Evolutionary conservation across 768 basidiomycete species (phyloP).

Genomic region (Obba rivulosa): DNA sequence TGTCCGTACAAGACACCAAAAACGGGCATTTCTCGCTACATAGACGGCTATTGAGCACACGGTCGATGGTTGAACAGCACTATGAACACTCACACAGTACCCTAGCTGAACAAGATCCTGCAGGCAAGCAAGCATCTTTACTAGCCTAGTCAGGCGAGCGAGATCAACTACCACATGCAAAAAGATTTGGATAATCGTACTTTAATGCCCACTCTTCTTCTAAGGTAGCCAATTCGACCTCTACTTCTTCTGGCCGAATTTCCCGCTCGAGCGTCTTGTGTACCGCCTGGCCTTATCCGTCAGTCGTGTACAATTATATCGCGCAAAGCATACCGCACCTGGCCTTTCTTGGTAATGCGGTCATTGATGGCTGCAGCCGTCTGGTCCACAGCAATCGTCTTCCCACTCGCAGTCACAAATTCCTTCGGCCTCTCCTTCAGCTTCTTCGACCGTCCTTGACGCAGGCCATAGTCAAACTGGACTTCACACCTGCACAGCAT

Average conservation of each 20-base stretch:
- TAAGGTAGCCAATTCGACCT: conserved; percentile 42
- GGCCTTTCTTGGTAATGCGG: conserved; percentile 49
- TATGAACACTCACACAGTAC: conserved; percentile 42
- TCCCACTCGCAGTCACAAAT: conserved; percentile 55
- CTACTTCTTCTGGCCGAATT: conserved; percentile 50
- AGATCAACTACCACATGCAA: background rate
- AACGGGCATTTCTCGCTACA: conserved; percentile 78
- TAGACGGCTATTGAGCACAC: too few species aligned
- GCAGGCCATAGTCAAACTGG: conserved; percentile 71
- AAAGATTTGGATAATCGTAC: conserved; percentile 27
- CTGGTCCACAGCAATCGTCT: conserved; percentile 50
- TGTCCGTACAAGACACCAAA: conserved; percentile 67
- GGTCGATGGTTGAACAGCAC: background rate
- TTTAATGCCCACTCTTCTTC: conserved; percentile 81
- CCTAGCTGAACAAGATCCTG: conserved; percentile 43
- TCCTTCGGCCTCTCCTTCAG: conserved; percentile 46
- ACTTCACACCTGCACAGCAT: conserved; percentile 61
- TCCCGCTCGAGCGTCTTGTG: conserved; percentile 78
- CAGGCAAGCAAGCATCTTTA: conserved; percentile 70
- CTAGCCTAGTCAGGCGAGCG: conserved; percentile 40
- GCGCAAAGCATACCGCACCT: conserved; percentile 8
- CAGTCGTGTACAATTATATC: background rate
- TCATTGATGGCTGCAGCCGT: conserved; percentile 52
- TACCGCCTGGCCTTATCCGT: conserved; percentile 36
- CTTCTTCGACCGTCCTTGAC: conserved; percentile 47